phyloP scores from a whole-genome alignment of 305 asterid genomes.

The Caryopteris hybrid region DNA sequence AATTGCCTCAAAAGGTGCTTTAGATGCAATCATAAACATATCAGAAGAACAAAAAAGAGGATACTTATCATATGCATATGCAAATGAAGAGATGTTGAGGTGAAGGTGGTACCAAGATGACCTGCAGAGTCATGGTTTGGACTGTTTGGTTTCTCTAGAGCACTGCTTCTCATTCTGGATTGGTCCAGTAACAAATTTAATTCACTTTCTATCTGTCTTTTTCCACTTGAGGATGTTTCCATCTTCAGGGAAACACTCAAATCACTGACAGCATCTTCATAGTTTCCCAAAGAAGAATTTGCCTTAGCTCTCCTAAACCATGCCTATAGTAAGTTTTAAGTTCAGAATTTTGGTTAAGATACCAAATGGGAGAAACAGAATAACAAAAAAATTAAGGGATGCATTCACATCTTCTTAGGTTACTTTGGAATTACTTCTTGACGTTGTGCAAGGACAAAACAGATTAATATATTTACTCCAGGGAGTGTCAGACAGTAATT shows the following conservation, averaged over 20 bases:
- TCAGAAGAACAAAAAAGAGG: not conserved
- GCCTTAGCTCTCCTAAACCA: slow-evolving; percentile 94
- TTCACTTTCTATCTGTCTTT: slow-evolving; percentile 69
- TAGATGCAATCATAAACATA: not conserved
- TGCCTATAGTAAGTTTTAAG: slow-evolving; percentile 43
- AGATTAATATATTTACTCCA: not conserved
- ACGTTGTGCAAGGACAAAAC: slow-evolving; percentile 13
- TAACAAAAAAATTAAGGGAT: not conserved
- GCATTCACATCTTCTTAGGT: not conserved
- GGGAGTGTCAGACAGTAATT: slow-evolving; percentile 6
- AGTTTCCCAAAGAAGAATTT: slow-evolving; percentile 65
- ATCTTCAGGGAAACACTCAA: slow-evolving; percentile 52
- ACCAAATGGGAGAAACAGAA: slow-evolving; percentile 2
- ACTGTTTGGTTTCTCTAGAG: slow-evolving; percentile 27
- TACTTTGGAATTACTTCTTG: not conserved
- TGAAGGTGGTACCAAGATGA: slow-evolving; percentile 26
- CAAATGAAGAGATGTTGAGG: slow-evolving; percentile 9
- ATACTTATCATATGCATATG: not conserved
- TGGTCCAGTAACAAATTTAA: slow-evolving; percentile 34
- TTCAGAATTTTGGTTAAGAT: slow-evolving; percentile 17
- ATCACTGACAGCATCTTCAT: slow-evolving; percentile 63
- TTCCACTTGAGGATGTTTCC: slow-evolving; percentile 68
- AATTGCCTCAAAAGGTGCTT: not conserved
- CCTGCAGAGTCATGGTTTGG: slow-evolving; percentile 35
- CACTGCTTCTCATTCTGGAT: slow-evolving; percentile 25